phyloP scores from a whole-genome alignment of 108 stramenopile genomes.

The Stephanodiscus triporus region DNA sequence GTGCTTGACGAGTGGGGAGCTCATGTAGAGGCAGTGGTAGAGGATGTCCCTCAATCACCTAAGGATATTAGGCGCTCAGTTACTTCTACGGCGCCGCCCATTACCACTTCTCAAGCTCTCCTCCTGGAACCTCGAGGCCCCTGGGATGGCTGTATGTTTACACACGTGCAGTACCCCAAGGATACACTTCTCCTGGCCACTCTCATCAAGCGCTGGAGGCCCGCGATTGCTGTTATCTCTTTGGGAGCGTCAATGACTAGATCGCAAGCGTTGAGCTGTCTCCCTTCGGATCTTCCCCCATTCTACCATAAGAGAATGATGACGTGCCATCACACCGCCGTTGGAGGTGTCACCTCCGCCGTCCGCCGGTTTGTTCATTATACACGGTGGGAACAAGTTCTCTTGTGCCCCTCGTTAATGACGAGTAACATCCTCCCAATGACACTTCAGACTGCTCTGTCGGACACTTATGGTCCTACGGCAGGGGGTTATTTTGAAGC shows the following conservation, averaged over 20 bases:
- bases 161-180: not conserved
- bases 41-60: not conserved
- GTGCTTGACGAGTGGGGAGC: not conserved
- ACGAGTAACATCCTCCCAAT: not conserved
- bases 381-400: not conserved
- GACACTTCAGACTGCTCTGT: slow-evolving; percentile 4
- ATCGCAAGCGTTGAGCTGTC: too few species aligned
- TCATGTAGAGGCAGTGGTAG: not conserved
- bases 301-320: not conserved
- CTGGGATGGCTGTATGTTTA: not conserved
- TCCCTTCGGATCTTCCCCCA: too few species aligned
- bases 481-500: not conserved
- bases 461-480: not conserved
- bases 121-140: not conserved
- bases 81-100: not conserved
- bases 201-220: too few species aligned
- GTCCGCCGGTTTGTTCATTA: not conserved
- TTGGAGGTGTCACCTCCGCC: not conserved
- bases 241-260: too few species aligned
- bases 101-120: not conserved
- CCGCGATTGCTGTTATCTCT: too few species aligned
- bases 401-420: not conserved
- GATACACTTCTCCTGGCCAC: not conserved
- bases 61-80: not conserved
- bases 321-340: not conserved